phyloP scores from a whole-genome alignment of 2,329 filamentous ascomycete species.

The Aspergillus tamarii region DNA sequence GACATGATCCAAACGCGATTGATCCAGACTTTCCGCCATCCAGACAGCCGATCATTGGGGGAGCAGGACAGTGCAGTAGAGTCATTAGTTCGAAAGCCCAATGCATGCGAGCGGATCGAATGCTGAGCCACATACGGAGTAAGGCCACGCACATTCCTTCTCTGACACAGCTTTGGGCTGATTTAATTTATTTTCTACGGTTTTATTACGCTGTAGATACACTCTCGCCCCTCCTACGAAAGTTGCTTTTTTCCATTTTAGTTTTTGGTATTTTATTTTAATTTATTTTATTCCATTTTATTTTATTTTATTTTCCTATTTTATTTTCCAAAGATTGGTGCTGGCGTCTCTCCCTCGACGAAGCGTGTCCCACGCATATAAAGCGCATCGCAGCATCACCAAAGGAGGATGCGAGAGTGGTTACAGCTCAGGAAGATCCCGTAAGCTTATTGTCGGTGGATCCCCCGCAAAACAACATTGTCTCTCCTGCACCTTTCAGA shows the following conservation, averaged over 20 bases:
- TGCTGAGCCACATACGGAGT: slow-evolving; percentile 17
- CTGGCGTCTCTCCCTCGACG: background rate
- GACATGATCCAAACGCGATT: slow-evolving; percentile 5
- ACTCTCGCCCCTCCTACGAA: background rate
- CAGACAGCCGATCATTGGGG: slow-evolving; percentile 14
- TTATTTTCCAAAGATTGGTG: background rate
- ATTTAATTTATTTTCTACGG: slow-evolving; percentile 14
- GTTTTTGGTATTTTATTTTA: background rate
- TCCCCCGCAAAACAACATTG: slow-evolving; percentile 9
- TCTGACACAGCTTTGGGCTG: slow-evolving; percentile 18
- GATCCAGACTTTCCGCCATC: slow-evolving; percentile 2
- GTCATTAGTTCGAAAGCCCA: slow-evolving; percentile 23
- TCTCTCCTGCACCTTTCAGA: slow-evolving; percentile 12
- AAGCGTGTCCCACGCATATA: slow-evolving; percentile 12
- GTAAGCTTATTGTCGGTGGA: slow-evolving; percentile 20
- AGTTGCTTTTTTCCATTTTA: slow-evolving; percentile 13
- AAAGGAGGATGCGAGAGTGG: slow-evolving; percentile 3
- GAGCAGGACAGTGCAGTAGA: slow-evolving; percentile 15
- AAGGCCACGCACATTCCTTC: slow-evolving; percentile 22
- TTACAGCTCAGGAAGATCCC: slow-evolving; percentile 11
- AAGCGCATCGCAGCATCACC: slow-evolving; percentile 12
- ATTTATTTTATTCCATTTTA: slow-evolving; percentile 2
- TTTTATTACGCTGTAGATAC: slow-evolving; percentile 17
- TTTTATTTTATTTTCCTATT: slow-evolving; percentile 4
- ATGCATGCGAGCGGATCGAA: slow-evolving; percentile 22